Evolutionary conservation across 768 basidiomycete genomes (phyloP), one percentile per base, ranked within the genome.

Genomic region (Floccularia luteovirens): DNA sequence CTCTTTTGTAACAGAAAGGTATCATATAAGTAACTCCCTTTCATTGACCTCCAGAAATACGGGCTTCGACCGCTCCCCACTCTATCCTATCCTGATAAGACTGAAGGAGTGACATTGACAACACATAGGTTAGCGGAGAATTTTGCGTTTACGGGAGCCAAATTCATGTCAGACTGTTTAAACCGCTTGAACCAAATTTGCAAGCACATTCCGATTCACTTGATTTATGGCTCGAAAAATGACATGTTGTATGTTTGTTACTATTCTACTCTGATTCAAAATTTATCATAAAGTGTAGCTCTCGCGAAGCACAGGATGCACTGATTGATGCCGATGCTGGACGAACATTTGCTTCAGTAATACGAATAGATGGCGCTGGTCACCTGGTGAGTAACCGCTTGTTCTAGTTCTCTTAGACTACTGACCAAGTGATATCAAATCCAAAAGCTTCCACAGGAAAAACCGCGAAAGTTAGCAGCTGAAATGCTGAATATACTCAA

Each of bases 141-240:
- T 17, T 47, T 48, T 4, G 57, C 55, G 1, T 58, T 60, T 39
- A 55, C 50, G 2, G 57, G 57, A 3, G 49, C 44, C 22, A 21
- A 16, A 0, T 55, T 48, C 30, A 31, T 49, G 3, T 49, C 46
- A 12, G 50, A 58, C 22, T 55, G 55, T 3, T 40, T 58, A 8
- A 46, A 56, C 31, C 55, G 52, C 16, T 41, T 60, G 3, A 57
- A 50, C 42, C 53, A 54, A 33, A 58, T 60, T 14, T 58, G 54
- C 31, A 43, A 44, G 14, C 39, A 45, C 14, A 24, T 57, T 1
- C 57, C 59, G 2, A 53, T 58, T 3, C 59, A 60, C 46, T 37
- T 60, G 25, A 55, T 60, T 4, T 60, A 48, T 39, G 59, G 59
- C 3, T 54, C 31, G 2, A 48, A 48, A n/a, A 54, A 56, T 22